Evolutionary conservation across 1,139 yeast species (phyloP).

Genomic region (Kazachstania sp.): DNA sequence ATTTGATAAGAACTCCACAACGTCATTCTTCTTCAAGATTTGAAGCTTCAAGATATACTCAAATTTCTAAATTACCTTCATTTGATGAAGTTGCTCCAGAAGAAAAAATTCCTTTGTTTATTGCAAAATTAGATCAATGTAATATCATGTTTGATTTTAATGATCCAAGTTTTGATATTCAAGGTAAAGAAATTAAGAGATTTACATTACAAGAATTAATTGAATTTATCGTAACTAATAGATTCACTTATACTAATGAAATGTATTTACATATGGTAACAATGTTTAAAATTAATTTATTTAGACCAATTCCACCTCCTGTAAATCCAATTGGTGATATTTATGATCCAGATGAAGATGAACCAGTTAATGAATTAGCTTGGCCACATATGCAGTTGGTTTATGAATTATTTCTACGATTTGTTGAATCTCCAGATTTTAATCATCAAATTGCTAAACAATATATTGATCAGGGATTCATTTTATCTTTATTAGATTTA

Average conservation of each 20-base stretch:
- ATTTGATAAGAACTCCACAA: slow-evolving; percentile 66
- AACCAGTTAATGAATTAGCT: slow-evolving; percentile 90
- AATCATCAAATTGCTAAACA: slow-evolving; percentile 90
- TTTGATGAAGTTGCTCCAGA: slow-evolving; percentile 88
- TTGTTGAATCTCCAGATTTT: slow-evolving; percentile 91
- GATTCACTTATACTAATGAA: slow-evolving; percentile 81
- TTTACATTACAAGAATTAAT: slow-evolving; percentile 80
- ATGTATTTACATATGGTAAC: slow-evolving; percentile 82
- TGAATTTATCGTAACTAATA: slow-evolving; percentile 72
- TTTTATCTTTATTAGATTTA: slow-evolving; percentile 68
- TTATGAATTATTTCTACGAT: slow-evolving; percentile 85
- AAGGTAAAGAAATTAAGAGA: slow-evolving; percentile 88
- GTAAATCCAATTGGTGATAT: slow-evolving; percentile 94
- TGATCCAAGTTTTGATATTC: slow-evolving; percentile 85
- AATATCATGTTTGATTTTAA: slow-evolving; percentile 87
- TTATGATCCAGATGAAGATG: slow-evolving; percentile 98
- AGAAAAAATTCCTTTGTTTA: slow-evolving; percentile 71
- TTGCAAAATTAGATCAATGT: slow-evolving; percentile 89
- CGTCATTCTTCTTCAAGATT: slow-evolving; percentile 92
- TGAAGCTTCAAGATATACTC: slow-evolving; percentile 69
- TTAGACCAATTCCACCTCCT: slow-evolving; percentile 97
- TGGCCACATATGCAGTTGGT: slow-evolving; percentile 99
- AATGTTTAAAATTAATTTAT: slow-evolving; percentile 83
- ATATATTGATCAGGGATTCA: slow-evolving; percentile 85
- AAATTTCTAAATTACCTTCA: slow-evolving; percentile 72